Evolutionary conservation across 2,329 filamentous ascomycete genomes (phyloP), one percentile per base, ranked within the genome.

Genomic region (Penicillium sp.): DNA sequence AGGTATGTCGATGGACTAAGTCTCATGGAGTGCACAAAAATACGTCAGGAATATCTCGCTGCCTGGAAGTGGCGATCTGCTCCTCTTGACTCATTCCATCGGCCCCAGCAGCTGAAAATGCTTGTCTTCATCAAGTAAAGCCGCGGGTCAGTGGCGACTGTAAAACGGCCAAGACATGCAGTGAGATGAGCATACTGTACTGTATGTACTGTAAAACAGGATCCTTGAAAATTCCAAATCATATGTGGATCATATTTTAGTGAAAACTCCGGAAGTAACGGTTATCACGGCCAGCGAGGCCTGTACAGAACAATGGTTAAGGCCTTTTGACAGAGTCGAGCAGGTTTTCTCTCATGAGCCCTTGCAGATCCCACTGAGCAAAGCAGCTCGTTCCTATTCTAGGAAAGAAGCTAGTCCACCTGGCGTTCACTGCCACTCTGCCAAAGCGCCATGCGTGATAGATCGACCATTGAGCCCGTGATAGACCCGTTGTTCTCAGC

Each of bases 31-130:
- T n/a, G 16, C 33, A 6, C 33, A n/a, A 26, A 26, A 26, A 37
- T 4, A n/a, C 33, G n/a, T 19, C 7, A n/a, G 27, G 8, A 14
- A 16, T 45, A 59, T 55, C 11, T 57, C 44, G 59, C 46, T 60
- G 53, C 58, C 63, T 62, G 31, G 27, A 16, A 50, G 59, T 66
- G 64, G 63, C 63, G 43, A 61, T 35, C 22, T 35, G 9, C 42
- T 49, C 24, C 4, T 11, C 26, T 14, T 45, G 27, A 13, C 48
- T 33, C 54, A 52, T 29, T 26, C 13, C 42, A 46, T 44, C 27
- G 35, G 27, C 35, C 31, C 45, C 27, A 24, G 37, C 39, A 49
- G 46, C 42, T 33, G 51, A 27, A 14, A 5, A 49, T 44, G 27
- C 19, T 31, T 29, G 14, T 21, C 31, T 26, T 26, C 27, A 13